Evolutionary conservation across 805 yeast genomes (phyloP).

Genomic region (Cyberlindnera xishuangbannaensis): DNA sequence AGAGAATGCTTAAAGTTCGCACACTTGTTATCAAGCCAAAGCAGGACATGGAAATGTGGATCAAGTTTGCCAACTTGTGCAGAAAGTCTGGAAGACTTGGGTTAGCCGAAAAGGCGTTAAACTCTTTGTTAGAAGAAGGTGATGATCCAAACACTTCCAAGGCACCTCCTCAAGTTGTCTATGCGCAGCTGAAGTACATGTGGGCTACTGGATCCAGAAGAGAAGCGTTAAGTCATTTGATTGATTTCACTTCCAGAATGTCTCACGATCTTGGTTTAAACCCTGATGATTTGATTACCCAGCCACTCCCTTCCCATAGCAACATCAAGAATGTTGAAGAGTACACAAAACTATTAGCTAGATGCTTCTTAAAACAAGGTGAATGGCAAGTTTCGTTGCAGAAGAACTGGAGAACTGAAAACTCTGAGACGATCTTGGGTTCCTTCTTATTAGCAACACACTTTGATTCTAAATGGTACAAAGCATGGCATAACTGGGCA

Average conservation of each 20-base stretch:
- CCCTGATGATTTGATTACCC: slow-evolving; percentile 81
- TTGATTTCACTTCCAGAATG: slow-evolving; percentile 87
- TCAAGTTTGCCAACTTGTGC: slow-evolving; percentile 93
- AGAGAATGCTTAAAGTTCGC: slow-evolving; percentile 85
- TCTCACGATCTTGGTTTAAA: slow-evolving; percentile 83
- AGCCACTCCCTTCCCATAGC: slow-evolving; percentile 65
- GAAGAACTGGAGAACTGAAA: slow-evolving; percentile 71
- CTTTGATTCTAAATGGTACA: slow-evolving; percentile 89
- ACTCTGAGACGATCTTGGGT: slow-evolving; percentile 80
- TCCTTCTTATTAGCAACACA: slow-evolving; percentile 92
- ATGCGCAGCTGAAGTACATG: slow-evolving; percentile 93
- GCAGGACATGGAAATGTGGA: slow-evolving; percentile 97
- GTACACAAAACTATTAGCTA: slow-evolving; percentile 78
- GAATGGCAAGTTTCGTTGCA: slow-evolving; percentile 93
- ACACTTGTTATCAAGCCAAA: slow-evolving; percentile 91
- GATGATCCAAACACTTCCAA: slow-evolving; percentile 55
- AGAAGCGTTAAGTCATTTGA: slow-evolving; percentile 80
- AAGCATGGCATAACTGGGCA: slow-evolving; percentile 99
- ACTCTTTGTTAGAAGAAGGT: slow-evolving; percentile 68
- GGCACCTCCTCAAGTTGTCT: slow-evolving; percentile 95
- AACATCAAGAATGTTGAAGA: slow-evolving; percentile 66
- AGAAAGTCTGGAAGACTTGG: slow-evolving; percentile 91
- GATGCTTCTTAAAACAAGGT: slow-evolving; percentile 96
- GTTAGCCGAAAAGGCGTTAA: slow-evolving; percentile 86
- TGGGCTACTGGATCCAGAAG: slow-evolving; percentile 92